Percentiles rank a stretch among this genome's conserved stretches.
These are phyloP conservation scores for Kentomonas sorsogonicus DNA, from an alignment of 208 protist species.

Conservation along the genomic window DNA sequence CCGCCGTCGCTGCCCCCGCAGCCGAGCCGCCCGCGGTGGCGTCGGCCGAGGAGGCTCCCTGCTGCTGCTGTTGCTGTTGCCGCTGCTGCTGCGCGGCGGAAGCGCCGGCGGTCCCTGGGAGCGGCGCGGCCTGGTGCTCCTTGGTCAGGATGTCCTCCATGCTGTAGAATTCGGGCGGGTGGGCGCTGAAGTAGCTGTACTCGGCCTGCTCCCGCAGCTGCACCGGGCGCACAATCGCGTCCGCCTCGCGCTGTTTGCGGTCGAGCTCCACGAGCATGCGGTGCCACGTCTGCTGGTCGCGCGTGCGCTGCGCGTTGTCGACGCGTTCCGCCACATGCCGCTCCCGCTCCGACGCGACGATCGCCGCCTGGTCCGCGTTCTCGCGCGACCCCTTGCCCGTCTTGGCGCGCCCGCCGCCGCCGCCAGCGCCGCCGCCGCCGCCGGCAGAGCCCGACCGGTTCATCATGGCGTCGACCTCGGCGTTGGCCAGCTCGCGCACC, in stretches of 20 bases:
- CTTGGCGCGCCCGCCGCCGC: neutral
- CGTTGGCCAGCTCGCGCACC: constrained; percentile 21
- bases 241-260: constrained; percentile 27
- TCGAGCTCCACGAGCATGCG: constrained; percentile 23
- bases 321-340: constrained; percentile 33
- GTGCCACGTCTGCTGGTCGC: constrained; percentile 37
- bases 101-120: neutral
- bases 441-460: constrained; percentile 3
- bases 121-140: constrained; percentile 6
- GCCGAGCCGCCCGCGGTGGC: too few relatives aligned
- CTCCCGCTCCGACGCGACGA: constrained; percentile 25
- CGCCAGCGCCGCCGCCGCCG: neutral
- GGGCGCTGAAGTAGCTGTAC: constrained; percentile 48
- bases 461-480: constrained; percentile 30
- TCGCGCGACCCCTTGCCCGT: constrained; percentile 4
- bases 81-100: constrained; percentile 1
- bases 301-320: constrained; percentile 19
- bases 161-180: constrained; percentile 46
- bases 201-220: constrained; percentile 32
- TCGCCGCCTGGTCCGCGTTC: constrained; percentile 10
- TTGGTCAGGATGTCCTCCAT: constrained; percentile 58
- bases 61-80: too few relatives aligned
- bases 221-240: constrained; percentile 23
- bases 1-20: too few relatives aligned
- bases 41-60: too few relatives aligned